These are phyloP conservation scores for Epichloe scottii DNA, from an alignment of 2,329 filamentous ascomycete genomes.

Conservation along the genomic window DNA sequence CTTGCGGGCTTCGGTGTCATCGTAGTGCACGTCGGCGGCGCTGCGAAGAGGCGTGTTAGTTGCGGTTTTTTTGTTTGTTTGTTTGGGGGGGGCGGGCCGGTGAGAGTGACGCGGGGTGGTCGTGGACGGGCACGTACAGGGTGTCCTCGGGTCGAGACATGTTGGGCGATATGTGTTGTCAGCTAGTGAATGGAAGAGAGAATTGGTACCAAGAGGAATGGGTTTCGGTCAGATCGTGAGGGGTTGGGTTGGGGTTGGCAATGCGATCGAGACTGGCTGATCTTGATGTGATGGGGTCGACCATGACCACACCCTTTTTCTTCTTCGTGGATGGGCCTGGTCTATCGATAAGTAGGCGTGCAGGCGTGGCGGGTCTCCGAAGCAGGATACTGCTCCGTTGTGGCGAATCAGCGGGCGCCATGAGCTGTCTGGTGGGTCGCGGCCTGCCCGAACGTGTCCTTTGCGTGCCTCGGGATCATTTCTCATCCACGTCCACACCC, in stretches of 20 bases:
- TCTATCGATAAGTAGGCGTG: constrained; percentile 9
- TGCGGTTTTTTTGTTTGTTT: not conserved
- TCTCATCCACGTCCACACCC: not conserved
- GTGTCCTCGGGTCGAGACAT: constrained; percentile 98
- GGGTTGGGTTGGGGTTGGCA: not conserved
- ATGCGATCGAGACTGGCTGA: not conserved
- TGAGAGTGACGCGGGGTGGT: constrained; percentile 13
- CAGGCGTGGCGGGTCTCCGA: no score
- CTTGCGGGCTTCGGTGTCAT: constrained; percentile 89
- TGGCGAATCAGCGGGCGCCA: no score
- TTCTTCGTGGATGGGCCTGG: constrained; percentile 2
- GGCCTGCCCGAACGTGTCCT: constrained; percentile 12
- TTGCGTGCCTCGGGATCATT: not conserved
- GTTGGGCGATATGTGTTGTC: constrained; percentile 19
- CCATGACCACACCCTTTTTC: not conserved
- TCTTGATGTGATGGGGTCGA: no score
- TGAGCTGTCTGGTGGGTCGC: no score
- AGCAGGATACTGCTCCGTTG: no score
- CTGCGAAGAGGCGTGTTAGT: constrained; percentile 30
- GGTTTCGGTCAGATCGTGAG: not conserved
- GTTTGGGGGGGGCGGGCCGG: not conserved
- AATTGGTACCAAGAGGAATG: no score
- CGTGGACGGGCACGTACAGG: constrained; percentile 44
- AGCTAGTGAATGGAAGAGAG: not conserved
- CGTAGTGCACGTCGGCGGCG: constrained; percentile 93